Conservation (phyloP, 306 rosid species). For the Spatholobus suberectus region DNA sequence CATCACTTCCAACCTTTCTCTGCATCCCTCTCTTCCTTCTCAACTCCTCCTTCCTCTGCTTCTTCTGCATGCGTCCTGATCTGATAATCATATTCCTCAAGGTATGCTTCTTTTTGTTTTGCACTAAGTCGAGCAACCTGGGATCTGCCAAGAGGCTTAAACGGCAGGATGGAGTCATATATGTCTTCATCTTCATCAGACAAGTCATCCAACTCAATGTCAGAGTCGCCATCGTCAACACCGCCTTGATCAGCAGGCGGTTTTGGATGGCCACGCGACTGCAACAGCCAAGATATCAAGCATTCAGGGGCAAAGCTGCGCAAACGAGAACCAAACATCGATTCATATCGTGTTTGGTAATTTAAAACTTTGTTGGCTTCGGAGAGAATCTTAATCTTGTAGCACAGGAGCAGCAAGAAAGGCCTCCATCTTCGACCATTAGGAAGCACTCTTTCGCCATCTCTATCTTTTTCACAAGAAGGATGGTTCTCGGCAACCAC, state of each 20-base stretch:
- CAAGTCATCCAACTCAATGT: constrained; percentile 72
- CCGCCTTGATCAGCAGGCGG: constrained; percentile 75
- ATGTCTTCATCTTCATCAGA: constrained; percentile 79
- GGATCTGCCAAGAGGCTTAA: constrained; percentile 76
- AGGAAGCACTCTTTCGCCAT: constrained; percentile 80
- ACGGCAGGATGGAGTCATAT: constrained; percentile 74
- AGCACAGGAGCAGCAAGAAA: constrained; percentile 65
- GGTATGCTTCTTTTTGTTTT: constrained; percentile 74
- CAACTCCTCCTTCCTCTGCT: constrained; percentile 79
- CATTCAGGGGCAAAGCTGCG: constrained; percentile 67
- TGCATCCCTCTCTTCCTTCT: constrained; percentile 75
- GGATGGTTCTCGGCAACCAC: constrained; percentile 80
- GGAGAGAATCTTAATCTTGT: constrained; percentile 67
- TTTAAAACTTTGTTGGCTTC: constrained; percentile 68
- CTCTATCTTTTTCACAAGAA: constrained; percentile 77
- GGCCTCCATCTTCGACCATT: constrained; percentile 85
- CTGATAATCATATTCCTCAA: constrained; percentile 82
- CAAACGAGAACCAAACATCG: constrained; percentile 76
- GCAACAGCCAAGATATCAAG: constrained; percentile 71
- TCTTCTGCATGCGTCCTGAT: constrained; percentile 80
- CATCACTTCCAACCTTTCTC: constrained; percentile 59
- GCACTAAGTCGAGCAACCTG: constrained; percentile 74
- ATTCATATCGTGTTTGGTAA: constrained; percentile 67
- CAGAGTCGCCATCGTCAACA: constrained; percentile 69
- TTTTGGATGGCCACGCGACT: constrained; percentile 78